Evolutionary conservation across 2,329 filamentous ascomycete genomes (phyloP), one percentile per base, ranked within the genome.

Genomic region (Xylaria sp.): DNA sequence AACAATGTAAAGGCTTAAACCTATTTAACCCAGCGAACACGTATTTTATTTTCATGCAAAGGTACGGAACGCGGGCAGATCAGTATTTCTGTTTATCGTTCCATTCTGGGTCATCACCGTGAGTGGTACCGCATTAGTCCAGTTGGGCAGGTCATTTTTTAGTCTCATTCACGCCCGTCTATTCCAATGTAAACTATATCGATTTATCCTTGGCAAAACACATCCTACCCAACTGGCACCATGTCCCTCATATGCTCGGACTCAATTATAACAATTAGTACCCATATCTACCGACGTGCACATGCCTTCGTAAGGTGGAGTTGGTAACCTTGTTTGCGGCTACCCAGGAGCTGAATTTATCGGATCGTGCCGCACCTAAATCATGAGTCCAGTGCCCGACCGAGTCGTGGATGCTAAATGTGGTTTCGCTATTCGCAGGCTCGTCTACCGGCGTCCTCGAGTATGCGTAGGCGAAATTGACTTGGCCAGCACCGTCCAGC

Each of bases 401-500:
- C 58, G 72, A 73, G 47, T 80, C 76, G 65, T 82, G 80, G 63
- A 80, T 80, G 60, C 74, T 73, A 62, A 82, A 81, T 19, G 68
- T 68, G 3, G 75, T 73, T 10, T 74, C 71, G 21, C 69, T 68
- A 68, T 75, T 72, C 15, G 64, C 53, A 1, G 79, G 79, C 17
- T 73, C 70, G 53, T 79, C 75, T 9, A 79, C 76, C 4, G 76
- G 74, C 1, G 68, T 72, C 13, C 68, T 64, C 1, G 77, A 77
- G 64, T 71, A 78, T 13, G 78, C 78, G 57, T 75, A 81, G 8
- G 78, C 80, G 29, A 81, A 71, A 57, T 74, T 73, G 59, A 73
- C 75, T 49, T 79, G 73, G 13, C 71, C 69, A 2, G 66, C 70
- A 3, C 77, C 75, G 62, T 80, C 76, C 31, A 82, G 70, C 11